Evolutionary conservation across 2,329 filamentous ascomycete genomes (phyloP), one percentile per base, ranked within the genome.

Genomic region (Calonectria naviculata): DNA sequence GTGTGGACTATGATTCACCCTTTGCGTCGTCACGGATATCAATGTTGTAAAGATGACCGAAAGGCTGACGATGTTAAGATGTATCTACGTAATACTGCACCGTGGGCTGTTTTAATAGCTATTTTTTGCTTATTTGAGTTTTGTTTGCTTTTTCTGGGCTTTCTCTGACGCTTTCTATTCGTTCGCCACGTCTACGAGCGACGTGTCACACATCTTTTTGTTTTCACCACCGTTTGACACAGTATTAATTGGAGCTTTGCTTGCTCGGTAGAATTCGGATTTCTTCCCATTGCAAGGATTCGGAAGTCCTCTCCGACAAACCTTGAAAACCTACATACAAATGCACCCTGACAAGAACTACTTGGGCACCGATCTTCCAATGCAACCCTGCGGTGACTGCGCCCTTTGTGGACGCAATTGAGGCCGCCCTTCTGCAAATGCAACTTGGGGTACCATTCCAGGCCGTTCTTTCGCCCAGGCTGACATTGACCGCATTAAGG

Each of bases 341-440:
- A 58, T 49, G 26, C 24, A 42, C 49, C 15, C 19, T 31, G 36
- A 36, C 36, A 36, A 61, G 54, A 61, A 67, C 65, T 47, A 34
- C 54, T 67, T 67, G 65, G 65, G 65, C 31, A 61, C 54, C 65
- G 41, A 67, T 67, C n/a, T 42, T 38, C 56, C 54, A 62, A 44
- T 67, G 56, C 36, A 52, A 67, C 65, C 10, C 56, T 67, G 44
- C 56, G 56, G 65, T 42, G 42, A 36, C 47, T 36, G 58, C 41
- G 31, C 15, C 41, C 41, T 26, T 67, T 47, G 64, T 46, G 41
- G 52, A 26, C 52, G 21, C 21, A 29, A 38, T 60, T 38, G 29
- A 42, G 49, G 36, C 42, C 46, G 52, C 36, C 46, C 3, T 52
- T 17, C 38, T 63, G 47, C 47, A 63, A 62, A 15, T 46, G 66